phyloP scores from a whole-genome alignment of 2,329 filamentous ascomycete species.

The Grosmannia clavigera region DNA sequence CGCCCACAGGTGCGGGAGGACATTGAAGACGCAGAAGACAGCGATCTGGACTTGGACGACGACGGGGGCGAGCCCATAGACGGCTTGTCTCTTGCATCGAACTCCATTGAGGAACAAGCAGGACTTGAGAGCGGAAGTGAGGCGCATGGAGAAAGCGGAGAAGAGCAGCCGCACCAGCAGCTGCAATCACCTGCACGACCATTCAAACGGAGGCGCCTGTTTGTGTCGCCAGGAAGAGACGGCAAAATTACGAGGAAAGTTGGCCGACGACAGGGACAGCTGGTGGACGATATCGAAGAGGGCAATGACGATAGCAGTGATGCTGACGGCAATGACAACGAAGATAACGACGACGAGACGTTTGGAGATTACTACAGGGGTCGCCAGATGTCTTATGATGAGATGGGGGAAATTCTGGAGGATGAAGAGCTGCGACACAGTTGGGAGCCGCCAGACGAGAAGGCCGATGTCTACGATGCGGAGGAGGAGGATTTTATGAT shows the following conservation, averaged over 20 bases:
- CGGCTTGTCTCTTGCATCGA: not conserved
- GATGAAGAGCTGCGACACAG: conserved; percentile 6
- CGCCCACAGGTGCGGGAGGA: conserved; percentile 1
- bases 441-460: not conserved
- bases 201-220: conserved; percentile 8
- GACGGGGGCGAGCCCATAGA: not conserved
- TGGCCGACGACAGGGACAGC: not conserved
- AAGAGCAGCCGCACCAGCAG: not conserved
- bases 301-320: not conserved
- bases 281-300: conserved; percentile 1
- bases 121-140: not conserved
- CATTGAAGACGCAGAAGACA: conserved; percentile 7
- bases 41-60: not conserved
- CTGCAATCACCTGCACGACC: conserved; percentile 3
- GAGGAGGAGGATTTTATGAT: not conserved
- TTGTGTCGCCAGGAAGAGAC: not conserved
- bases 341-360: not conserved
- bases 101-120: not conserved
- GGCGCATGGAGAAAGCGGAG: too few relatives aligned
- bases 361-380: too few relatives aligned
- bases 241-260: not conserved
- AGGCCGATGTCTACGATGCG: not conserved
- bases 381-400: not conserved
- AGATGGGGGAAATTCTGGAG: conserved; percentile 3
- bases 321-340: not conserved